Conservation (phyloP, 164 flowering plant genomes). For the Paratinospora sagittata region DNA sequence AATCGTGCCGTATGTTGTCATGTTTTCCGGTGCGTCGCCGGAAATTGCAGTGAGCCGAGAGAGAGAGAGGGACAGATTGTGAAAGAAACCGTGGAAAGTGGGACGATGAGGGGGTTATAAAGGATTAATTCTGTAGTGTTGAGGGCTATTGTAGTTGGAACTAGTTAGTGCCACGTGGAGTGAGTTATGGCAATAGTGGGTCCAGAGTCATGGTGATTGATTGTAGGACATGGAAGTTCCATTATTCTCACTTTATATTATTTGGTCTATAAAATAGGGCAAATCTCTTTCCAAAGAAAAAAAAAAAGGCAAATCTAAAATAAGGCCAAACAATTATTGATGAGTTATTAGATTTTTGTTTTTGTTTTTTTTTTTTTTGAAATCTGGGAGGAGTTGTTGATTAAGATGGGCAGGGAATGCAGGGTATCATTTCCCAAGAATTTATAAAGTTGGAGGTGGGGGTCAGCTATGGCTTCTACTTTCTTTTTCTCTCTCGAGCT, state of each 20-base stretch:
- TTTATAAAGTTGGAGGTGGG: neutral
- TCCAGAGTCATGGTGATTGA: too few species aligned
- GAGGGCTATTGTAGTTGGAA: too few species aligned
- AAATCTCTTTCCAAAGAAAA: too few species aligned
- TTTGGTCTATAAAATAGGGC: too few species aligned
- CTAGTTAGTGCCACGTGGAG: too few species aligned
- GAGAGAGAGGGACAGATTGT: neutral
- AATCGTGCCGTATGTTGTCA: constrained; percentile 54
- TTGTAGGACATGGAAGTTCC: too few species aligned
- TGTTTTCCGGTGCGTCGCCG: constrained; percentile 15
- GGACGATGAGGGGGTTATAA: neutral
- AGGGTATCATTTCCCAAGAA: neutral
- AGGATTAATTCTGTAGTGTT: neutral
- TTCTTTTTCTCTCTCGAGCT: neutral
- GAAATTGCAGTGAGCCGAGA: neutral
- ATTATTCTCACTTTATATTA: too few species aligned
- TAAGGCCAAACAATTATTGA: too few species aligned
- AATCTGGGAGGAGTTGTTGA: neutral
- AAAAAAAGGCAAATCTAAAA: too few species aligned
- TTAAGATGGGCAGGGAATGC: neutral
- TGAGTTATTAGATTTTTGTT: too few species aligned
- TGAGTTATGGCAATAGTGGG: too few species aligned
- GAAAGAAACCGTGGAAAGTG: neutral
- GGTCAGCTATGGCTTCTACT: neutral
- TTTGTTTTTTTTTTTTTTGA: too few species aligned